Evolutionary conservation across 2,329 filamentous ascomycete genomes (phyloP).

Genomic region (Aaosphaeria arxii): DNA sequence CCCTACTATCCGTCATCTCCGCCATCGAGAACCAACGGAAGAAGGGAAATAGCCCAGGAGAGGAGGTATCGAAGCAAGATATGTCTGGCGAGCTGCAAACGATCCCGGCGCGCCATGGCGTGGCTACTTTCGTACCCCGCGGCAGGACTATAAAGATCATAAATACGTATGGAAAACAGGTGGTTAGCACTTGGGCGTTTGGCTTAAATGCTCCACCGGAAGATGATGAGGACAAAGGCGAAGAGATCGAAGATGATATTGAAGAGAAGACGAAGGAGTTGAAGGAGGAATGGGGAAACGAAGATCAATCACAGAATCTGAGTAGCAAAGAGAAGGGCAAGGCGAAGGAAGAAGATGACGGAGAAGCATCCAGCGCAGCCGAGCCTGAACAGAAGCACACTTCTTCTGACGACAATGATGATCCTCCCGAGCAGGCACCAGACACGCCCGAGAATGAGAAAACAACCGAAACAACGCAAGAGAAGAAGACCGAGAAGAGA

Average conservation of each 20-base stretch:
- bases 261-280: slow-evolving; percentile 18
- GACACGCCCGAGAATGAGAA: slow-evolving; percentile 21
- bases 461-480: slow-evolving; percentile 7
- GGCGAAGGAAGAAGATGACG: slow-evolving; percentile 2
- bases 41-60: slow-evolving; percentile 6
- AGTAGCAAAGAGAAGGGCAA: slow-evolving; percentile 4
- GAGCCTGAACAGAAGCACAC: slow-evolving; percentile 8
- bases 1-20: slow-evolving; percentile 30
- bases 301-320: slow-evolving; percentile 2
- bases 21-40: slow-evolving; percentile 31
- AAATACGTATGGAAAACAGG: slow-evolving; percentile 50
- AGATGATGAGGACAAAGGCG: slow-evolving; percentile 21
- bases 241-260: slow-evolving; percentile 18
- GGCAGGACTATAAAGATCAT: slow-evolving; percentile 50
- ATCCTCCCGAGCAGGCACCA: slow-evolving; percentile 29
- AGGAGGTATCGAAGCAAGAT: slow-evolving; percentile 17
- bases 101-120: slow-evolving; percentile 49
- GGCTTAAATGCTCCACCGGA: slow-evolving; percentile 45
- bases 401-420: slow-evolving; percentile 9
- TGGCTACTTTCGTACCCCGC: slow-evolving; percentile 49
- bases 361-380: slow-evolving; percentile 8
- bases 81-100: slow-evolving; percentile 44
- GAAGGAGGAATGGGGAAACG: slow-evolving; percentile 12
- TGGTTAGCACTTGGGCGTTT: slow-evolving; percentile 51
- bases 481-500: slow-evolving; percentile 20